Evolutionary conservation across 305 asterid species (phyloP), one percentile per base, ranked within the genome.

Genomic region (Rubia tinctorum): DNA sequence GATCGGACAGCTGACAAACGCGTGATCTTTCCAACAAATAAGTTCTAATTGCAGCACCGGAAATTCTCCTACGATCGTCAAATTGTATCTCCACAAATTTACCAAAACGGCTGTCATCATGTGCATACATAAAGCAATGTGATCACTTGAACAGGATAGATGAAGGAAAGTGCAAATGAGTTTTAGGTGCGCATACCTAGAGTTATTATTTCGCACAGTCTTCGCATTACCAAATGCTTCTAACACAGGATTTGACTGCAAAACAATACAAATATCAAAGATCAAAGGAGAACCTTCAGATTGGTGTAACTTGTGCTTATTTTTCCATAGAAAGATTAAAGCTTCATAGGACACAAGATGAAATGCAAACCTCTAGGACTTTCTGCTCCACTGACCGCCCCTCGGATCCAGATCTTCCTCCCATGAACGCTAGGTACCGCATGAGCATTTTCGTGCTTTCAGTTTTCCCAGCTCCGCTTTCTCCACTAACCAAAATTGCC

Each of bases 381-480:
- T 89, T 86, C 84, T 91, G 94, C 81, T 91, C 94, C 73, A 88
- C 95, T 8, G 81, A 75, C 73, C 87, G 84, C 51, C 89, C 95
- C 78, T 86, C 92, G 53, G 82, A 60, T 64, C 71, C 88, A 66
- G 87, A 84, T 69, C 88, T 80, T 43, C 97, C 96, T 74, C 96
- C 97, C 91, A 89, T 88, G 77, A 82, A 85, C 30, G 97, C 94
- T 80, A 91, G 91, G 87, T 88, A 91, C 17, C 80, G 88, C 97
- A 91, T 91, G 64, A 91, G 86, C 88, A 84, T 88, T 75, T 89
- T 91, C 49, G 97, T 91, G 86, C 90, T 91, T 76, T 91, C 97
- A 71, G 96, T 89, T 86, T 91, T 91, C 63, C 96, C 97, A 22
- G 96, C 97, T 76, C 96, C 97, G 79, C 97, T 91, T 83, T 91